Percentiles rank a stretch among this genome's conserved stretches.
phyloP scores from a whole-genome alignment of 2,329 filamentous ascomycete genomes.

The Phaeosphaeriaceae sp. region DNA sequence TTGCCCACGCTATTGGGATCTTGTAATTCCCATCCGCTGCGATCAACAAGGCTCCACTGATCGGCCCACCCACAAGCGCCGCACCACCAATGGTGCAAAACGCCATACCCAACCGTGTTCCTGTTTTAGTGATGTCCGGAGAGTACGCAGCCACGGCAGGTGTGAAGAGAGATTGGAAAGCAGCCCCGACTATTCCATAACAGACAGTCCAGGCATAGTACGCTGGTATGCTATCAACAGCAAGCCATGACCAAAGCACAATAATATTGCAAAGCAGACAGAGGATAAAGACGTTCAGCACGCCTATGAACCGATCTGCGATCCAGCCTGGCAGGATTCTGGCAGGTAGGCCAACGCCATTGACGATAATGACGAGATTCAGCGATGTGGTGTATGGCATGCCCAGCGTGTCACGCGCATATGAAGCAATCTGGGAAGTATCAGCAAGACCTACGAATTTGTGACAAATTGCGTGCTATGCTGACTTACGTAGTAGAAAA shows the following conservation, averaged over 20 bases:
- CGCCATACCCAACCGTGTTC: constrained; percentile 60
- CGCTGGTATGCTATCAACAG: constrained; percentile 56
- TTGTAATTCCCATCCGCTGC: constrained; percentile 45
- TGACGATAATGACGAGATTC: constrained; percentile 63
- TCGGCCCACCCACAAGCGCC: constrained; percentile 60
- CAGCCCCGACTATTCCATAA: constrained; percentile 67
- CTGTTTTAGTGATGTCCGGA: constrained; percentile 40
- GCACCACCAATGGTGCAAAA: constrained; percentile 60
- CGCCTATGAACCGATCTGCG: constrained; percentile 62
- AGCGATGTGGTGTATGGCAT: constrained; percentile 61
- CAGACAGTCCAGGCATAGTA: constrained; percentile 69
- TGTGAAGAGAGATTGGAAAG: constrained; percentile 45
- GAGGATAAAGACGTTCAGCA: constrained; percentile 67
- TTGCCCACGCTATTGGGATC: constrained; percentile 29
- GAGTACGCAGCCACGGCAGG: constrained; percentile 49
- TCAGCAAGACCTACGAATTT: not conserved
- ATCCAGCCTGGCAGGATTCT: constrained; percentile 62
- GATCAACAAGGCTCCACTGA: constrained; percentile 59
- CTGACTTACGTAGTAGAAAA: constrained; percentile 63
- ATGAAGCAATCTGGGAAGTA: constrained; percentile 40
- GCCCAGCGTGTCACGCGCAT: constrained; percentile 48
- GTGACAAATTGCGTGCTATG: not conserved
- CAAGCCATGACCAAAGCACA: constrained; percentile 64
- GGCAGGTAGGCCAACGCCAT: constrained; percentile 62
- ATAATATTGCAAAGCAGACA: constrained; percentile 52